These are phyloP conservation scores for Mycena capillaripes DNA, from an alignment of 768 basidiomycete species.

Conservation along the genomic window DNA sequence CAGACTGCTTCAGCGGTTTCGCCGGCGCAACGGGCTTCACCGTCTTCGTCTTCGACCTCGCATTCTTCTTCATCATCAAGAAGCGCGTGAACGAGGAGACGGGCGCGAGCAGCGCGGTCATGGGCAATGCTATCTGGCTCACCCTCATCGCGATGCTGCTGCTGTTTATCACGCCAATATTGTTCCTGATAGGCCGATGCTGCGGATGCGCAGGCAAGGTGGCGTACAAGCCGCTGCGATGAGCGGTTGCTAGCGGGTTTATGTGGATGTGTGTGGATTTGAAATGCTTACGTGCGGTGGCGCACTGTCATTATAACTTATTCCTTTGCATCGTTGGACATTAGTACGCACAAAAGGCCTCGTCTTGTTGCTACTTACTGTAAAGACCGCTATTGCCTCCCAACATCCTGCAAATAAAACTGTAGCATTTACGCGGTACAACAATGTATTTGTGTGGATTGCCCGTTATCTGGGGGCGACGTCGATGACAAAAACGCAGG, in stretches of 20 bases:
- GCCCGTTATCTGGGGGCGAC: background rate
- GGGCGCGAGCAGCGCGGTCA: conserved; percentile 66
- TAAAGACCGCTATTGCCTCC: background rate
- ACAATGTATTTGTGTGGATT: background rate
- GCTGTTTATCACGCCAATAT: conserved; percentile 63
- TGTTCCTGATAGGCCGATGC: conserved; percentile 35
- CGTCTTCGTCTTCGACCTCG: conserved; percentile 82
- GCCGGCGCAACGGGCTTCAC: conserved; percentile 71
- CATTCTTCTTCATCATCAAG: conserved; percentile 78
- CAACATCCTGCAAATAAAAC: background rate
- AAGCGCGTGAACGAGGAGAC: conserved; percentile 64
- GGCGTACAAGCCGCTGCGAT: conserved; percentile 27
- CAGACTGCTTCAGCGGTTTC: conserved; percentile 71
- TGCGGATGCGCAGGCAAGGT: conserved; percentile 29
- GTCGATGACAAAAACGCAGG: background rate
- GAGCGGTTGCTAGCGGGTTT: background rate
- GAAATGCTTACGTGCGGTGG: background rate
- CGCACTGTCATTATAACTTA: conserved; percentile 4
- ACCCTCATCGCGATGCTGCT: conserved; percentile 74
- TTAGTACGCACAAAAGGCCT: background rate
- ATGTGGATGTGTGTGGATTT: background rate
- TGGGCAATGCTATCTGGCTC: conserved; percentile 81
- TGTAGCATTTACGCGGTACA: background rate
- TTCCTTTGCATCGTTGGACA: conserved; percentile 5
- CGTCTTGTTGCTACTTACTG: background rate